Evolutionary conservation across 345 rosid genomes (phyloP), one percentile per base, ranked within the genome.

Genomic region (Iberis pinnata): DNA sequence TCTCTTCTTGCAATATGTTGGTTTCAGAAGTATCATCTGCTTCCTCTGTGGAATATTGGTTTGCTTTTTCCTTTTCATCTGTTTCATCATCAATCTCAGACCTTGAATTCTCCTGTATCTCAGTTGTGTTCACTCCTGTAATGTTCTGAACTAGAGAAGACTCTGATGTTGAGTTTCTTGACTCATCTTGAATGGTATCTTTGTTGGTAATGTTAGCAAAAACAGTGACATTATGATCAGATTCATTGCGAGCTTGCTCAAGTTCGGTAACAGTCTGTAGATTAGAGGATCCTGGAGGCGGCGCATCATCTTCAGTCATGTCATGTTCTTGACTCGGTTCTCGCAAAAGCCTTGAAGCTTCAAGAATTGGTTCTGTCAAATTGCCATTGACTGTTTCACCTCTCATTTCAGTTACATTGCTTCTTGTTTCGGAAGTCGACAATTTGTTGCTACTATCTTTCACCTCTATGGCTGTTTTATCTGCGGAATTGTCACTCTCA

Each of bases 1-100:
- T 75, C 71, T 74, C 82, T 17, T 76, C 80, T 46, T 70, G 73
- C 18, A 69, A 53, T 32, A 74, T 33, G 12, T 61, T 47, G 17
- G 63, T 66, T 61, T 76, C 82, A 0, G 74, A 58, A 54, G 57
- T 71, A 20, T 49, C 52, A 60, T 24, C 68, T 36, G 53, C 52
- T 48, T 70, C 82, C 50, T 69, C 63, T 17, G 56, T 55, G 14
- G 68, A 43, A 14, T 64, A 53, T 40, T 59, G 41, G 58, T 18
- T 52, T 1, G 67, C 25, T 35, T 46, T 74, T 52, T 72, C 85
- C 44, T 70, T 67, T 26, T 56, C 70, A 27, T 37, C 68, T 18
- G 78, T 49, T 46, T 71, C 79, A 22, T 44, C 58, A 31, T 58
- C 31, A 8, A 15, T 17, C n/a, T 68, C 62, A 29, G 68, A 79